Evolutionary conservation across 2,329 filamentous ascomycete genomes (phyloP).

Genomic region (Penicillium brevicompactum): DNA sequence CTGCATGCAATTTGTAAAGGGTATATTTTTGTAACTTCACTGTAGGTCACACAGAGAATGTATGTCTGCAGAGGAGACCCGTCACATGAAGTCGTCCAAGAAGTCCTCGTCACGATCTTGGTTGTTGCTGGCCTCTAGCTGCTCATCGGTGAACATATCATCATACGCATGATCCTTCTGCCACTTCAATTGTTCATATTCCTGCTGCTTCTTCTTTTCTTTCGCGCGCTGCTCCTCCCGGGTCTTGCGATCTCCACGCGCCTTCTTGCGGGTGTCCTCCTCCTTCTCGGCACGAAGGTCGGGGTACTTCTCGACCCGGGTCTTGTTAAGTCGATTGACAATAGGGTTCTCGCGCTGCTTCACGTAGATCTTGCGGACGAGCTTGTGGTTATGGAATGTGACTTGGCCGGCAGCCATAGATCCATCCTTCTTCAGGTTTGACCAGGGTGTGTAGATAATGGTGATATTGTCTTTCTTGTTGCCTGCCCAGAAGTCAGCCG

Average conservation of each 20-base stretch:
- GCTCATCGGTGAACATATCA: conserved; percentile 82
- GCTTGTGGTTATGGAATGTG: conserved; percentile 82
- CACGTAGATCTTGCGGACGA: conserved; percentile 82
- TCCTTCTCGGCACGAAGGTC: conserved; percentile 83
- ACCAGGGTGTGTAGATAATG: conserved; percentile 96
- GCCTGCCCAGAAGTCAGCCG: conserved; percentile 53
- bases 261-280: conserved; percentile 69
- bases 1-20: neutral
- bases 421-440: conserved; percentile 91
- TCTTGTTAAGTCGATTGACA: conserved; percentile 98
- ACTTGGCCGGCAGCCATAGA: conserved; percentile 96
- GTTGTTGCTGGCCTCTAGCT: conserved; percentile 76
- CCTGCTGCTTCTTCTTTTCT: conserved; percentile 58
- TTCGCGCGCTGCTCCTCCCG: conserved; percentile 43
- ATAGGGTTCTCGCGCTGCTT: conserved; percentile 81
- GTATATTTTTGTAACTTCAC: conserved; percentile 9
- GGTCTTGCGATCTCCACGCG: conserved; percentile 63
- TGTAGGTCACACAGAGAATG: neutral
- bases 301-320: conserved; percentile 82
- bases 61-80: neutral
- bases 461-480: conserved; percentile 99
- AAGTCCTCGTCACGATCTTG: conserved; percentile 73
- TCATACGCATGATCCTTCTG: conserved; percentile 99
- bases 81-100: conserved; percentile 93
- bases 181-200: conserved; percentile 86